Base-by-base conservation (phyloP, 805 yeast genomes). In the Lipomyces sp. region DNA sequence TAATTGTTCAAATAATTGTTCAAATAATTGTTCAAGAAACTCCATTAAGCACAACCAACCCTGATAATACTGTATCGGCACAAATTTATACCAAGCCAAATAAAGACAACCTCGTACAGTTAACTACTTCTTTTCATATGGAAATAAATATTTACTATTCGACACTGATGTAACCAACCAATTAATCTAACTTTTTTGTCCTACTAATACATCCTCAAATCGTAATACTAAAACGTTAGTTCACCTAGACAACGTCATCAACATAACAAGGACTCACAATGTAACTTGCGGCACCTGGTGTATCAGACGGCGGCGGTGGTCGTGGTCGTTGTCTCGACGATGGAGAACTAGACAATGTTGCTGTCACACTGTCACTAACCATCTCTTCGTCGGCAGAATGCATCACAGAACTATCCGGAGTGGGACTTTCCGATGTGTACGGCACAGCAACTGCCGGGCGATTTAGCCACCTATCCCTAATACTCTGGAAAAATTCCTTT, bases 381-480 rank as follows among this genome's bases (percentile, higher is more conserved):
- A 42, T 39, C 32, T 29, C 53, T 45, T 64, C 59, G n/a, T 59
- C 50, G 3, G 63, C 53, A 54, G 63, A 48, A 37, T 59, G 62
- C 42, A 32, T 61, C 4, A 57, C 37, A 39, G 45, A 59, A 11
- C 53, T 51, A 13, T 57, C 69, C 4, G 64, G 57, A 10, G 71
- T 59, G 5, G 71, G 71, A 33, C 66, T 62, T 34, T 65, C 70
- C 15, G 71, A 62, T 15, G 60, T 18, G 39, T 67, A 67, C 11
- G 71, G 71, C 35, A 67, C 69, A 30, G 71, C 71, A 39, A 67
- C 69, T 6, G 66, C 71, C 4, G 71, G 71, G 4, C 71, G 62
- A 32, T 57, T 59, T 13, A 67, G 58, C 56, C 62, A 67, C 53
- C 50, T 39, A 29, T 64, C 62, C 13, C 66, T 62, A 11, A 60